Conservation (phyloP, 345 rosid species). For the Euphorbia tirucalli region DNA sequence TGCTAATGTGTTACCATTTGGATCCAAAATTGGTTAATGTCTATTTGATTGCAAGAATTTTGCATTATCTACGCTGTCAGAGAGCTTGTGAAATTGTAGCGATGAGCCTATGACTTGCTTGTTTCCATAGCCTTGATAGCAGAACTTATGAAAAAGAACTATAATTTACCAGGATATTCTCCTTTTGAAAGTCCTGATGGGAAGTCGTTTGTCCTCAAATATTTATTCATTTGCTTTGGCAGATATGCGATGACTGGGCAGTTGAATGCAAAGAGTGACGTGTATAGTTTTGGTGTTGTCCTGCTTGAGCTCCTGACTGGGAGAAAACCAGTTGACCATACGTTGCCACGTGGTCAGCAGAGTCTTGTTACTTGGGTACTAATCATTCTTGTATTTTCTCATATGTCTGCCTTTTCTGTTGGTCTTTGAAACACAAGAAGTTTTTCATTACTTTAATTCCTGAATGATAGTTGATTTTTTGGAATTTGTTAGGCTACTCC, state of each 20-base stretch:
- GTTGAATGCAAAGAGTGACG: slow-evolving; percentile 37
- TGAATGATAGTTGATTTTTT: slow-evolving; percentile 3
- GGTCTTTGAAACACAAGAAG: not conserved
- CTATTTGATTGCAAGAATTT: slow-evolving; percentile 9
- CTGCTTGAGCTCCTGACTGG: slow-evolving; percentile 41
- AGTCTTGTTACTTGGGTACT: slow-evolving; percentile 41
- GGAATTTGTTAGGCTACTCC: slow-evolving; percentile 67
- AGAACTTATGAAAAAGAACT: not conserved
- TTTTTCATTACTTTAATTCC: not conserved
- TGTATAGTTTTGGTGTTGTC: slow-evolving; percentile 42
- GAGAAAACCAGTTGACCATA: slow-evolving; percentile 40
- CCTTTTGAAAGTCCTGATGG: slow-evolving; percentile 2
- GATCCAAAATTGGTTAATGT: slow-evolving; percentile 7
- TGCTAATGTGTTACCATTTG: not conserved
- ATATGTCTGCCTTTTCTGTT: not conserved
- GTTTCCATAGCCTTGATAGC: not conserved
- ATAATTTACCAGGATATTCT: not conserved
- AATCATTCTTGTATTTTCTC: not conserved
- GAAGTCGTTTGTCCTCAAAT: slow-evolving; percentile 1
- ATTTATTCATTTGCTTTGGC: slow-evolving; percentile 6
- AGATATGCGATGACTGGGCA: slow-evolving; percentile 45
- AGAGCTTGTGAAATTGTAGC: slow-evolving; percentile 2
- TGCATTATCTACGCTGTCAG: not conserved
- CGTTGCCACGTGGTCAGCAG: slow-evolving; percentile 42
- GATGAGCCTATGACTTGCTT: not conserved